Base-by-base conservation (phyloP, 2,329 filamentous ascomycete genomes). In the Aspergillus pseudoviridinutans region DNA sequence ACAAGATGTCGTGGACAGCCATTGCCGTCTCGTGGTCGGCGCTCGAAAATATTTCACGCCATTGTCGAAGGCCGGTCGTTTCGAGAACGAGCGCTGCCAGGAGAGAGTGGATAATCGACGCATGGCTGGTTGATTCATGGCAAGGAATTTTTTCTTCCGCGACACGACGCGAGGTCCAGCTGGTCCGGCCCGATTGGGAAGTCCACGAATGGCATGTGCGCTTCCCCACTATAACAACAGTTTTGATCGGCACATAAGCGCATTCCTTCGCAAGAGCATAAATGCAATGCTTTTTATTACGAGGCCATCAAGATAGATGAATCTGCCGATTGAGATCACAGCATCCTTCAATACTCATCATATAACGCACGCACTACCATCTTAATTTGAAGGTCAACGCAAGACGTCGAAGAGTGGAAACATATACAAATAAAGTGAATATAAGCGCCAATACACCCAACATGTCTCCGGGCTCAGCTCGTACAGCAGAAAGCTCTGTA, bases 1-100 rank as follows among this genome's bases (percentile, higher is more conserved):
- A 10, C 41, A 50, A 7, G 61, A 46, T 1, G 63, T 63, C 7
- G 64, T 61, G 25, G 61, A 67, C 17, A 67, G 61, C 64, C 60
- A 68, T 65, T 66, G 61, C 17, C 49, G 50, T 56, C 53, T 61
- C 22, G 42, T 12, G 42, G 28, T 20, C 29, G 49, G 27, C 54
- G 53, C 29, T 49, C 42, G 25, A 41, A 49, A 9, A 29, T 17
- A 29, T 14, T 27, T 47, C 42, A 25, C 44, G 14, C 14, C 44
- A 25, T 14, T 47, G 22, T 29, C 32, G 20, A 49, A 28, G 20
- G 42, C 20, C 1, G 50, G 53, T 22, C 52, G 38, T 20, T 52
- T 59, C 10, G 44, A 14, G n/a, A 59, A 44, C 24, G 44, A 22
- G n/a, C 56, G 32, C 17, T 54, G 55, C 38, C 59, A 58, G 56